Conservation (phyloP, 2,329 filamentous ascomycete genomes). For the Cladosporium velox region DNA sequence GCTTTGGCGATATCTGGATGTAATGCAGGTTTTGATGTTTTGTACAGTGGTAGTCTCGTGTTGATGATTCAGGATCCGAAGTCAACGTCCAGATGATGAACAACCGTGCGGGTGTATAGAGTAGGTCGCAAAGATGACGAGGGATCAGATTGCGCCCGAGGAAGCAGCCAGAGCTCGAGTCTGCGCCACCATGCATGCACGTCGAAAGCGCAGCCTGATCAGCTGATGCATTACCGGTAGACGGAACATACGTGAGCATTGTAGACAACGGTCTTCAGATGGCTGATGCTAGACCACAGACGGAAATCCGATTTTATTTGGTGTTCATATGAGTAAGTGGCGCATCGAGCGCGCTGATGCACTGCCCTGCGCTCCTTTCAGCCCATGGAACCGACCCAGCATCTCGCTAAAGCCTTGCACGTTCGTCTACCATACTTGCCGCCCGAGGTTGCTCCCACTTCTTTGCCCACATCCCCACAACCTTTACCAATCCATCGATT, state of each 20-base stretch:
- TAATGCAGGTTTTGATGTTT: background rate
- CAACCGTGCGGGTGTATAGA: background rate
- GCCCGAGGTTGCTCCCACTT: background rate
- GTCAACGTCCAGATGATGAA: background rate
- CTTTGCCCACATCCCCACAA: slow-evolving; percentile 53
- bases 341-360: too few species aligned
- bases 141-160: background rate
- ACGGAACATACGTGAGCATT: too few species aligned
- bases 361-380: too few species aligned
- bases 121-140: background rate
- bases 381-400: too few species aligned
- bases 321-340: too few species aligned
- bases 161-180: background rate
- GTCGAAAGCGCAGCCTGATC: background rate
- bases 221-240: background rate
- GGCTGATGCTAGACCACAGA: too few species aligned
- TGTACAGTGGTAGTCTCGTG: background rate
- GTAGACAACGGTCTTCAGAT: too few species aligned
- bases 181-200: background rate
- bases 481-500: slow-evolving; percentile 55
- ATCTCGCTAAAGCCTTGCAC: background rate
- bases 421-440: background rate
- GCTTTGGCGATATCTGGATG: background rate
- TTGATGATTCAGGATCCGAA: background rate
- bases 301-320: too few species aligned